phyloP scores from a whole-genome alignment of 768 basidiomycete species.

The Suillus weaverae region DNA sequence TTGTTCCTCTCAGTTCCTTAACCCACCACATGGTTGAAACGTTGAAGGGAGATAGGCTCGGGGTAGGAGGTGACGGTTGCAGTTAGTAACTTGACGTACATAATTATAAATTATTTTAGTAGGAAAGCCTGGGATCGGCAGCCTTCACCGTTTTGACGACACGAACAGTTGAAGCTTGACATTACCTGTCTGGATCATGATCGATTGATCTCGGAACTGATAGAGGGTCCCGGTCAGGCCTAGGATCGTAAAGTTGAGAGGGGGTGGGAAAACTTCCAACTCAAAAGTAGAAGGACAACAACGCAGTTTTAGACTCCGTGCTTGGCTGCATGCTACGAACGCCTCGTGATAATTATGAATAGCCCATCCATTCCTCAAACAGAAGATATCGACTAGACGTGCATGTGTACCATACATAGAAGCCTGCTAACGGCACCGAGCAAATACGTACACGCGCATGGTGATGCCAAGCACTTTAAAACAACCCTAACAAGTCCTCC shows the following conservation, averaged over 20 bases:
- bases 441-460: background rate
- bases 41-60: background rate
- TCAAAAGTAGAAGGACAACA: background rate
- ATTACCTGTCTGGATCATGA: background rate
- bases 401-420: background rate
- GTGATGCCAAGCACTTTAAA: slow-evolving; percentile 31
- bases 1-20: background rate
- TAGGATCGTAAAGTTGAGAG: background rate
- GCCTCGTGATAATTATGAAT: background rate
- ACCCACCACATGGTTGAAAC: background rate
- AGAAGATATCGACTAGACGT: background rate
- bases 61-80: background rate
- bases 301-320: background rate
- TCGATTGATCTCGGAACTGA: background rate
- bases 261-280: background rate
- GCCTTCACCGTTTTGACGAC: background rate
- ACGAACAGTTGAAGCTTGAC: background rate
- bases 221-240: background rate
- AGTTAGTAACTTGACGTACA: too few species aligned
- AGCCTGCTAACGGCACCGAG: background rate
- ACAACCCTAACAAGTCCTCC: slow-evolving; percentile 58
- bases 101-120: too few species aligned
- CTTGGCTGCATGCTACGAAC: background rate
- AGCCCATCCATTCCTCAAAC: background rate
- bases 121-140: too few species aligned